Base-by-base conservation (phyloP, 805 yeast species). In the Cyberlindnera xishuangbannaensis region DNA sequence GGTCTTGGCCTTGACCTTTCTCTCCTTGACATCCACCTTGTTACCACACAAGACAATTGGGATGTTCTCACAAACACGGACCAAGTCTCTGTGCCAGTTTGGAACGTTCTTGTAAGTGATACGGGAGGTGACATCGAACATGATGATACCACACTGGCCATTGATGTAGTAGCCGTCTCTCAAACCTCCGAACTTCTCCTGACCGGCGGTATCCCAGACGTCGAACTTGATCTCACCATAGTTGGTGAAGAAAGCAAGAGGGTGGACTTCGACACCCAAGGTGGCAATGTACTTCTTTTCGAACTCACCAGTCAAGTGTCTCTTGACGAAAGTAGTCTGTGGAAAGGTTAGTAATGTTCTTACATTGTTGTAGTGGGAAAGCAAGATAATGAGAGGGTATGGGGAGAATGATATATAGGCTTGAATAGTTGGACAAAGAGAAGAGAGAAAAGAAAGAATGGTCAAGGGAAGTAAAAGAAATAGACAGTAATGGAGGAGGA, bases 181-280 rank as follows among this genome's bases (percentile, higher is more conserved):
- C 61, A 92, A 76, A 56, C 99, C 98, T 68, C 99, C 99, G 55
- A 92, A 92, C 72, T 92, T 92, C 72, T 92, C 99, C 75, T 92
- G 99, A 47, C 99, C 99, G 39, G 99, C 99, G 36, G 99, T 92
- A 68, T 92, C 99, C 99, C 99, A 92, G 57, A 92, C 97, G 64
- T 92, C 97, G 68, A 92, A 92, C 67, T 85, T 90, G 71, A 92
- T 86, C 70, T 90, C 96, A 71, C 99, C 99, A 61, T 70, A 92
- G 75, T 90, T 90, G 64, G 99, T 92, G 82, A 78, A 85, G 81
- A 92, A 92, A 29, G 92, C 86, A 66, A 92, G 78, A 51, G 98
- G 98, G 65, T 92, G 97, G 48, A 92, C 99, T 68, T 92, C 99
- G 48, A 92, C 99, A 76, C 98, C 98, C 60, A 90, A 83, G 40